A percentile compares a stretch with the other conserved stretches of the same genome.
These are phyloP conservation scores for Gynandropsis gynandra DNA, from an alignment of 345 rosid species.

Conservation along the genomic window DNA sequence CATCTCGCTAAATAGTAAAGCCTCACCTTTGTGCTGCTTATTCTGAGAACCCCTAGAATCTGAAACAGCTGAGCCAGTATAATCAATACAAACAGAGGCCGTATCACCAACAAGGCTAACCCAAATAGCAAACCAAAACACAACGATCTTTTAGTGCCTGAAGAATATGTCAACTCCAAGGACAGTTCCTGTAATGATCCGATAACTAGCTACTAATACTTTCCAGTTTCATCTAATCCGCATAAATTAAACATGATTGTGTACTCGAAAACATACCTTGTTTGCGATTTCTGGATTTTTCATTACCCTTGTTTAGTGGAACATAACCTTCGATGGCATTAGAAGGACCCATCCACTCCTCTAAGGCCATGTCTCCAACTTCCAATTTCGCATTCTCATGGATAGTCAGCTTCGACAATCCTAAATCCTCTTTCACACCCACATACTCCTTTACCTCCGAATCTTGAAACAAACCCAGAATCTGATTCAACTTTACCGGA, in stretches of 20 bases:
- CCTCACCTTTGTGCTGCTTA: conserved; percentile 28
- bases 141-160: background rate
- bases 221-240: no score
- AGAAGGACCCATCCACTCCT: conserved; percentile 59
- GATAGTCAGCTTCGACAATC: conserved; percentile 44
- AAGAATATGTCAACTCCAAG: background rate
- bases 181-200: no score
- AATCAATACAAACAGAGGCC: conserved; percentile 2
- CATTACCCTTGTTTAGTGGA: conserved; percentile 34
- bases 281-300: conserved; percentile 22
- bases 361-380: conserved; percentile 31
- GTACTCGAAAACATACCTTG: conserved; percentile 25
- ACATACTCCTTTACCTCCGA: conserved; percentile 17
- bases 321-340: conserved; percentile 88
- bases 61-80: conserved; percentile 27
- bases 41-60: conserved; percentile 32
- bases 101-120: background rate
- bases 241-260: no score
- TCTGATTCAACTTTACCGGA: conserved; percentile 35
- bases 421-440: conserved; percentile 33
- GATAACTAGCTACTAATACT: no score
- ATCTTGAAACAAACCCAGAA: conserved; percentile 41
- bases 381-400: conserved; percentile 40
- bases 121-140: background rate
- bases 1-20: conserved; percentile 36